Percentiles rank a stretch among this genome's conserved stretches.
phyloP scores from a whole-genome alignment of 371 early-diverging fungal genomes.

The Mortierella sp. region DNA sequence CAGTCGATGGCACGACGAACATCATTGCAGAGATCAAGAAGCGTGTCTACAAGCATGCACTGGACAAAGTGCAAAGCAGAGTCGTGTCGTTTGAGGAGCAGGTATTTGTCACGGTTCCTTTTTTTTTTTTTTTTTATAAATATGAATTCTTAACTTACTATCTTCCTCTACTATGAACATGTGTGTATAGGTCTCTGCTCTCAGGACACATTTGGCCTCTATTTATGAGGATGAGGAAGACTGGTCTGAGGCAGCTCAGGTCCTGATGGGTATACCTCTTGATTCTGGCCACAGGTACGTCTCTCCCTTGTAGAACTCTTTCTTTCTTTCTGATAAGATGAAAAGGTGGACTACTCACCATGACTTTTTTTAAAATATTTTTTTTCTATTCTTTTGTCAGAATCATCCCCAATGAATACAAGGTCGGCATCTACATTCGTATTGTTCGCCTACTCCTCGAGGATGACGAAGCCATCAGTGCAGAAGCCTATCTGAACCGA shows the following conservation, averaged over 20 bases:
- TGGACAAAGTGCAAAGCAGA: conserved; percentile 70
- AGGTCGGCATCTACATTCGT: conserved; percentile 83
- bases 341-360: background rate
- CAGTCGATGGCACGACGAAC: conserved; percentile 39
- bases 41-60: conserved; percentile 63
- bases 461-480: conserved; percentile 83
- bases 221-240: conserved; percentile 82
- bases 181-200: conserved; percentile 77
- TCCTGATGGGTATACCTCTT: conserved; percentile 83
- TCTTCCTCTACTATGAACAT: no score
- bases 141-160: no score
- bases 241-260: conserved; percentile 82
- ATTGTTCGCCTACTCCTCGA: conserved; percentile 87
- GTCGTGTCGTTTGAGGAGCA: conserved; percentile 91
- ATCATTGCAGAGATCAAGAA: conserved; percentile 57
- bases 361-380: background rate
- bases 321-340: background rate
- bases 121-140: background rate
- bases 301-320: background rate
- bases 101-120: conserved; percentile 55
- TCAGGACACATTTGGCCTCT: conserved; percentile 78
- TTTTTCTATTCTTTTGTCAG: conserved; percentile 43
- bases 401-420: conserved; percentile 79
- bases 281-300: conserved; percentile 86
- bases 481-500: conserved; percentile 86